Percentiles rank a stretch among this genome's conserved stretches.
phyloP scores from a whole-genome alignment of 345 rosid genomes.

The Sapria himalayana region DNA sequence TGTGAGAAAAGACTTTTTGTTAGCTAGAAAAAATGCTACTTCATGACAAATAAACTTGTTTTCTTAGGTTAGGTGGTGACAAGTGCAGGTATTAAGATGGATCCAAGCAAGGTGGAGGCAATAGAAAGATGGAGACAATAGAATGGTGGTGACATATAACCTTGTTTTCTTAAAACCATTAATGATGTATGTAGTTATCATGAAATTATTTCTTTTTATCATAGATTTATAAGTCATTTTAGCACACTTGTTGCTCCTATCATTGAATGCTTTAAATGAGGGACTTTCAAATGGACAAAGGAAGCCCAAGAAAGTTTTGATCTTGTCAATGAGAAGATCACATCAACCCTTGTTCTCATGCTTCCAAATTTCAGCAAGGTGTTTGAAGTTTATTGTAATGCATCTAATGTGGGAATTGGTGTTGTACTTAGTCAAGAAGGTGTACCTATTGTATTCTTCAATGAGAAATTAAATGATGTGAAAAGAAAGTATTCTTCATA shows the following conservation, averaged over 20 bases:
- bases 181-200: neutral
- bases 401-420: neutral
- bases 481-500: neutral
- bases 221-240: neutral
- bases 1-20: no score
- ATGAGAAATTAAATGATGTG: neutral
- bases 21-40: no score
- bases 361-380: neutral
- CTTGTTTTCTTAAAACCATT: no score
- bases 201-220: neutral
- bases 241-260: neutral
- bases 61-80: no score
- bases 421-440: neutral
- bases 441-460: neutral
- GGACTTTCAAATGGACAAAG: neutral
- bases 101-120: no score
- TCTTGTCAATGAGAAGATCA: neutral
- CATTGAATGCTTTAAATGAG: neutral
- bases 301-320: neutral
- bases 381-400: neutral
- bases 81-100: no score
- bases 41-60: no score
- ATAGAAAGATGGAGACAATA: no score
- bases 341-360: neutral
- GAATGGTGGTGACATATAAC: no score